phyloP scores from a whole-genome alignment of 768 basidiomycete genomes.

The Boletus rufocinnamomeus region DNA sequence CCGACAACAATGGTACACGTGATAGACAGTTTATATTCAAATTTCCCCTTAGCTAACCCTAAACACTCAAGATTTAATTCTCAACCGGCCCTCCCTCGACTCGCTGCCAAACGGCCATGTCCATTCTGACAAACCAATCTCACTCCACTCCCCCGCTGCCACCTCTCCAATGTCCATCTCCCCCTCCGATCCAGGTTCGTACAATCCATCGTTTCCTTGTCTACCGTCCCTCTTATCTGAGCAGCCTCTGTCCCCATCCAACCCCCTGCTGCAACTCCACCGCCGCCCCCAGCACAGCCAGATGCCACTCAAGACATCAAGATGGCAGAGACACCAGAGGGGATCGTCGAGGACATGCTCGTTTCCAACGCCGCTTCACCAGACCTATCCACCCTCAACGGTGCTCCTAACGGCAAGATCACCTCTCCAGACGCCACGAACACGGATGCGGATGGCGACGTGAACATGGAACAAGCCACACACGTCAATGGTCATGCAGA shows the following conservation, averaged over 20 bases:
- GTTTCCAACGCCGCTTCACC: constrained; percentile 18
- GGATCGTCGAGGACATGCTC: constrained; percentile 17
- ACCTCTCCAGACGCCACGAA: constrained; percentile 34
- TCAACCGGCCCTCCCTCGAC: constrained; percentile 34
- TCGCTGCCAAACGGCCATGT: constrained; percentile 68
- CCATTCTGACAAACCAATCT: constrained; percentile 57
- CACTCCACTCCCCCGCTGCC: constrained; percentile 38
- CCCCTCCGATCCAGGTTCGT: constrained; percentile 55
- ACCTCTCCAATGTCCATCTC: constrained; percentile 43
- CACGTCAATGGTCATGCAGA: constrained; percentile 31
- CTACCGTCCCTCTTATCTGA: constrained; percentile 31
- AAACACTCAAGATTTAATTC: constrained; percentile 32
- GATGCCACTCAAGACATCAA: constrained; percentile 55
- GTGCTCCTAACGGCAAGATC: constrained; percentile 26
- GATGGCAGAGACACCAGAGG: constrained; percentile 44
- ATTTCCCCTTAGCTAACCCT: constrained; percentile 40
- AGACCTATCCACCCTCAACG: constrained; percentile 5
- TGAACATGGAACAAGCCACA: constrained; percentile 30
- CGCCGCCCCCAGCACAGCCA: constrained; percentile 46
- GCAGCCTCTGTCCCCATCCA: constrained; percentile 47
- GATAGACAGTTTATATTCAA: constrained; percentile 34
- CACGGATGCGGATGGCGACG: constrained; percentile 33
- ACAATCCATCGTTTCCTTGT: constrained; percentile 16
- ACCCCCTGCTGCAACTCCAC: constrained; percentile 48
- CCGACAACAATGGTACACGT: constrained; percentile 43